Evolutionary conservation across 441 rosid species (phyloP), one percentile per base, ranked within the genome.

Genomic region (Isatis lusitanica): DNA sequence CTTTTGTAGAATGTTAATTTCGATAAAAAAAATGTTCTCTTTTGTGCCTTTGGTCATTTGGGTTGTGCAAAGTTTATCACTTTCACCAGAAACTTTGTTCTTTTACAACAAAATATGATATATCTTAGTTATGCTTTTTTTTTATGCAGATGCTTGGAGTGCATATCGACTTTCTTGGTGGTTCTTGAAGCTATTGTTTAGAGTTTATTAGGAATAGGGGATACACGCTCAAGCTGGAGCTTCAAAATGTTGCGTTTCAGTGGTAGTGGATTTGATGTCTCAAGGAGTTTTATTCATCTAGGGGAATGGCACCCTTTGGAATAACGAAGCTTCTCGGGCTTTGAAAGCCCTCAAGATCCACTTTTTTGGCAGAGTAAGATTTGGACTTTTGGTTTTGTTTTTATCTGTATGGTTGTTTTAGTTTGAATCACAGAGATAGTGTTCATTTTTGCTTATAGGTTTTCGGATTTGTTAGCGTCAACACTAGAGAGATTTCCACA

Each of bases 241-340:
- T 50, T 42, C 9, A 28, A 72, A 1, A 72, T 72, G 76, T 44
- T 53, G 57, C 30, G 16, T 73, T 64, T 63, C 26, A 24, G 39
- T 64, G 44, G 30, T 35, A 73, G 31, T 64, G 64, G 58, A 30
- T 64, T 55, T 1, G 70, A 55, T 73, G 55, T 40, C 53, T 72
- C 76, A 51, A 72, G 26, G 17, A 62, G 65, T 56, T 64, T 35
- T 24, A 56, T 55, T 56, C 65, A 73, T 64, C 39, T 73, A 7
- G 70, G 50, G 56, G 58, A 73, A 11, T 73, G 71, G 71, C 76
- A 73, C 4, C 76, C 65, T 64, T 33, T 73, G 76, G 76, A 73
- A 64, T 72, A 63, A 55, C 70, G 6, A 53, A 63, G 63, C 63
- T 35, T 50, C 7, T 2, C 21, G 61, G 68, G 68, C 42, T 39